phyloP scores from a whole-genome alignment of 176 grass and related monocot species.

The Bonia amplexicaulis region DNA sequence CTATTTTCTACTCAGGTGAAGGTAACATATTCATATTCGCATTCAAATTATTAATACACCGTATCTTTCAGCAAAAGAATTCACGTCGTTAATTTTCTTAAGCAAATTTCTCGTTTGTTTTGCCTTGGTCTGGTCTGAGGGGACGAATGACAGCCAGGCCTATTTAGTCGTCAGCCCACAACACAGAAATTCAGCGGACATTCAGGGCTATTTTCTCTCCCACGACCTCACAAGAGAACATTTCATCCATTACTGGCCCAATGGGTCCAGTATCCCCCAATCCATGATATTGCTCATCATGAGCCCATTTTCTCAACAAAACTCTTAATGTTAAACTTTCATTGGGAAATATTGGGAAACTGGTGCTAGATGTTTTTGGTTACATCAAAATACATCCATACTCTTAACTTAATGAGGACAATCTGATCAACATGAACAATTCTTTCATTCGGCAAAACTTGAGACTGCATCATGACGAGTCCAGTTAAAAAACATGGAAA shows the following conservation, averaged over 20 bases:
- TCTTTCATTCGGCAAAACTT: neutral
- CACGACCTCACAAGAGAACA: neutral
- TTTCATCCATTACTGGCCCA: neutral
- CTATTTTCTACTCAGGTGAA: neutral
- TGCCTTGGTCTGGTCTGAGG: neutral
- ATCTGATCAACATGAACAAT: neutral
- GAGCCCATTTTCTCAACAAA: neutral
- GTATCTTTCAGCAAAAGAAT: neutral
- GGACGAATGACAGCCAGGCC: neutral
- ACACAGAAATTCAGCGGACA: neutral
- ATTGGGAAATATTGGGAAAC: neutral
- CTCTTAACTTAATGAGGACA: neutral
- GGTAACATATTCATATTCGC: neutral
- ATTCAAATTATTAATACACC: neutral
- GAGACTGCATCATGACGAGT: neutral
- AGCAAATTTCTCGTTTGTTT: neutral
- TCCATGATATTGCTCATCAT: neutral
- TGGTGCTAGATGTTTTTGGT: neutral
- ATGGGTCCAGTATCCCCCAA: neutral
- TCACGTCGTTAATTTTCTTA: neutral
- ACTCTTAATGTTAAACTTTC: neutral
- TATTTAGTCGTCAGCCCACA: neutral
- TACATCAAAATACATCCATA: neutral
- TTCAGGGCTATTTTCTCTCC: neutral
- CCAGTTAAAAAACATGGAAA: neutral